Percentiles rank a stretch among this genome's conserved stretches.
Conservation (phyloP, 352 stramenopile species). For the Salisapilia sapeloensis region DNA sequence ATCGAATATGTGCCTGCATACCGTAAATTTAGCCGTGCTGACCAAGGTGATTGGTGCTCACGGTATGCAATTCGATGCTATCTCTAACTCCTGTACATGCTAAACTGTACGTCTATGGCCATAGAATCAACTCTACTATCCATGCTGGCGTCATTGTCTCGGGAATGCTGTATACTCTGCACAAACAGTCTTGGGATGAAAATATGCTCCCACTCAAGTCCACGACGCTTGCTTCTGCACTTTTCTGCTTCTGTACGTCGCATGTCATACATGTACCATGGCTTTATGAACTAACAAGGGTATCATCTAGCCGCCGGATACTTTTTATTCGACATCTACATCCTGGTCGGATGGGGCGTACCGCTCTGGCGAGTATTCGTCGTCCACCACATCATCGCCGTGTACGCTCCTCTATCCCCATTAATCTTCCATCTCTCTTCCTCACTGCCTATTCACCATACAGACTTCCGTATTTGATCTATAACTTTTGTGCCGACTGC, state of each 20-base stretch:
- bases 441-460: not conserved
- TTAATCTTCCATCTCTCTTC: not conserved
- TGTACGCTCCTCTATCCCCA: slow-evolving; percentile 19
- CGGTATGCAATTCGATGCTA: slow-evolving; percentile 14
- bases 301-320: slow-evolving; percentile 44
- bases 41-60: slow-evolving; percentile 71
- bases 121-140: slow-evolving; percentile 65
- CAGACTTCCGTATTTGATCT: slow-evolving; percentile 71
- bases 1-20: slow-evolving; percentile 36
- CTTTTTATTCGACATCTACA: slow-evolving; percentile 68
- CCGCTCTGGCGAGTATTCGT: slow-evolving; percentile 65
- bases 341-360: slow-evolving; percentile 52
- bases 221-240: slow-evolving; percentile 19
- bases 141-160: slow-evolving; percentile 47
- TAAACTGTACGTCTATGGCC: not conserved
- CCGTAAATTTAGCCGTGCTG: slow-evolving; percentile 39
- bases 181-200: slow-evolving; percentile 41
- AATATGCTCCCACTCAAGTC: slow-evolving; percentile 37
- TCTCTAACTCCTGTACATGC: not conserved
- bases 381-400: slow-evolving; percentile 59
- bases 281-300: too few relatives aligned
- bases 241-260: slow-evolving; percentile 69
- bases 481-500: slow-evolving; percentile 58
- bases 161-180: slow-evolving; percentile 42
- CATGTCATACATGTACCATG: too few relatives aligned